These are phyloP conservation scores for Baudoinia panamericana DNA, from an alignment of 495 filamentous ascomycete species.

Conservation along the genomic window DNA sequence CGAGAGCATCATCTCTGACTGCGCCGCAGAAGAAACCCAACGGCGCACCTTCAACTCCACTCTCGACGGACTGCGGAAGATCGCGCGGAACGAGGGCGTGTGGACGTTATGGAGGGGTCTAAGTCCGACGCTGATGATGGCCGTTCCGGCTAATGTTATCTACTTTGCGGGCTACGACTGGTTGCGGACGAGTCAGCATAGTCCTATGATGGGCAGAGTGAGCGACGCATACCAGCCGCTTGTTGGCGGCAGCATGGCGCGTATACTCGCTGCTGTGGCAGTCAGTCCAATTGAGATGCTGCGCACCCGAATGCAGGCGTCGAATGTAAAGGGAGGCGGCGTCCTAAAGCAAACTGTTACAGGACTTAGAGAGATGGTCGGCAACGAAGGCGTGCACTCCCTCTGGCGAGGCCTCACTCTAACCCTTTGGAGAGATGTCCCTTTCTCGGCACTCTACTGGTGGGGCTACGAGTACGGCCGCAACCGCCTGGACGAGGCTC, in stretches of 20 bases:
- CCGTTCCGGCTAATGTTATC: slow-evolving; percentile 89
- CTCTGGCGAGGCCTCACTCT: slow-evolving; percentile 89
- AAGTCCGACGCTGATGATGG: slow-evolving; percentile 85
- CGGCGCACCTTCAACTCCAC: slow-evolving; percentile 78
- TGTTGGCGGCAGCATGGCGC: slow-evolving; percentile 62
- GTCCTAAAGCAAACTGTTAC: slow-evolving; percentile 61
- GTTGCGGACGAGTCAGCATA: slow-evolving; percentile 56
- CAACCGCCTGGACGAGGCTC: slow-evolving; percentile 47
- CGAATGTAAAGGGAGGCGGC: slow-evolving; percentile 38
- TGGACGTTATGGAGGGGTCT: slow-evolving; percentile 85
- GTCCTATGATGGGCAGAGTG: slow-evolving; percentile 49
- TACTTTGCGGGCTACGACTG: slow-evolving; percentile 99
- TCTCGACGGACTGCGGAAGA: slow-evolving; percentile 83
- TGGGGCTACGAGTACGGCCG: slow-evolving; percentile 85
- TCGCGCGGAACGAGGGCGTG: slow-evolving; percentile 85
- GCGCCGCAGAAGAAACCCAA: slow-evolving; percentile 75
- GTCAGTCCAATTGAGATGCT: slow-evolving; percentile 94
- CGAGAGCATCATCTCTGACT: slow-evolving; percentile 42
- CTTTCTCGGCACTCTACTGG: slow-evolving; percentile 96
- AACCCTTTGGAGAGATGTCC: slow-evolving; percentile 92
- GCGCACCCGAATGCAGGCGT: slow-evolving; percentile 78
- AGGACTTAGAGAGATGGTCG: slow-evolving; percentile 68
- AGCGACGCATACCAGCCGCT: slow-evolving; percentile 61
- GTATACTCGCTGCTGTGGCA: slow-evolving; percentile 64
- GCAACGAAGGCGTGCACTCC: slow-evolving; percentile 56